Evolutionary conservation across 148 eudicot species (phyloP).

Genomic region (Rheum nobile): DNA sequence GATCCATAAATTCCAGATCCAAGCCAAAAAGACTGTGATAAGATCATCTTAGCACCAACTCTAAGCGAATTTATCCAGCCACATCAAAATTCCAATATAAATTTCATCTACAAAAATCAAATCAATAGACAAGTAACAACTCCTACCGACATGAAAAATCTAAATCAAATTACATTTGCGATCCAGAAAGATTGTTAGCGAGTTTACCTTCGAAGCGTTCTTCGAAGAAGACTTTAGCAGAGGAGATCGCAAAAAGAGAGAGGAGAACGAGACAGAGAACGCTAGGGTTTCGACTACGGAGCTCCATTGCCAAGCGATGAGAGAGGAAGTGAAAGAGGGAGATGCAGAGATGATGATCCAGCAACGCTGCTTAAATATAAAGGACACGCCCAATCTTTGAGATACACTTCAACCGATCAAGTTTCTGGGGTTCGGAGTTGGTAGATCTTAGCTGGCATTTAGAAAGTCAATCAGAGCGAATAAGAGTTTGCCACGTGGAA

Average conservation of each 20-base stretch:
- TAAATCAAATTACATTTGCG: background rate
- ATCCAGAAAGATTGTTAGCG: background rate
- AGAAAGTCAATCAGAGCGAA: constrained; percentile 22
- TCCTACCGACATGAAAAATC: background rate
- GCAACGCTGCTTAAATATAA: constrained; percentile 5
- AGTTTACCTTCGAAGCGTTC: constrained; percentile 70
- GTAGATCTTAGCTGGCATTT: background rate
- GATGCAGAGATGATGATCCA: background rate
- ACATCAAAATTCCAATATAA: background rate
- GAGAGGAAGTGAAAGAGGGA: background rate
- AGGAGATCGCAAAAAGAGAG: constrained; percentile 42
- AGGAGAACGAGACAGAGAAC: constrained; percentile 38
- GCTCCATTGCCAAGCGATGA: constrained; percentile 34
- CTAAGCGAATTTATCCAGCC: background rate
- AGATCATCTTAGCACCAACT: background rate
- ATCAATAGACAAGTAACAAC: background rate
- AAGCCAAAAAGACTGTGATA: background rate
- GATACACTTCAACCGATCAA: background rate
- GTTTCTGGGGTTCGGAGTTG: background rate
- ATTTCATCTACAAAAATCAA: background rate
- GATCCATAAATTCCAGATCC: constrained; percentile 3
- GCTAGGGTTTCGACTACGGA: constrained; percentile 34
- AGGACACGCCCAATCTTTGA: background rate
- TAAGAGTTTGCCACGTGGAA: constrained; percentile 15
- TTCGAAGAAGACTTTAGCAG: constrained; percentile 73